Evolutionary conservation across 352 stramenopile genomes (phyloP).

Genomic region (Phytophthora megakarya): DNA sequence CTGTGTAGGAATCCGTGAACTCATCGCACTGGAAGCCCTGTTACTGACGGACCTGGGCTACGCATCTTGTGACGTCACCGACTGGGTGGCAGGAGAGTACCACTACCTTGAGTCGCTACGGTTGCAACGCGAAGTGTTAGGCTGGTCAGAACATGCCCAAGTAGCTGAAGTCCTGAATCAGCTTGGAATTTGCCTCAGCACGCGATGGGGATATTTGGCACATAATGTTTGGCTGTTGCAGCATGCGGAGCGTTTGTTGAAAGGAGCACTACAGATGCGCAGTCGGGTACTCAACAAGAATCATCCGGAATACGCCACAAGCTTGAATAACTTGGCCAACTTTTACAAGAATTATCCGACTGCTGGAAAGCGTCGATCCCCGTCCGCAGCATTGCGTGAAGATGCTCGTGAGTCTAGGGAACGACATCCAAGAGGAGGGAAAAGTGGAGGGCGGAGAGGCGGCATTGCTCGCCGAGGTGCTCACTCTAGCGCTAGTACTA

Average conservation of each 20-base stretch:
- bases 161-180: constrained; percentile 84
- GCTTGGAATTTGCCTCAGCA: constrained; percentile 79
- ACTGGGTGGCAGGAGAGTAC: constrained; percentile 78
- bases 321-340: constrained; percentile 84
- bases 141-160: constrained; percentile 76
- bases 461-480: constrained; percentile 11
- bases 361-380: constrained; percentile 36
- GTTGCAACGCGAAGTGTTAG: constrained; percentile 77
- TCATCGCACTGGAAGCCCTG: constrained; percentile 76
- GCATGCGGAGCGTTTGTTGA: constrained; percentile 72
- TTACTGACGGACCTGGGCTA: constrained; percentile 80
- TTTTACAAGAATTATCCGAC: constrained; percentile 81
- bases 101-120: constrained; percentile 80
- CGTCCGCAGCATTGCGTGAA: constrained; percentile 32
- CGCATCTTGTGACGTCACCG: constrained; percentile 75
- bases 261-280: constrained; percentile 71
- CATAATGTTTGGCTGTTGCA: constrained; percentile 82
- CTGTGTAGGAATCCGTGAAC: constrained; percentile 75
- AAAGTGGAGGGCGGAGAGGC: constrained; percentile 14
- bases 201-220: constrained; percentile 65
- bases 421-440: constrained; percentile 18
- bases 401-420: constrained; percentile 26
- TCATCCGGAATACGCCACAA: constrained; percentile 82
- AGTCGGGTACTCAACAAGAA: constrained; percentile 71
- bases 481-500: constrained; percentile 28